phyloP scores from a whole-genome alignment of 192 early-diverging fungal genomes.

The Physocladia obscura region DNA sequence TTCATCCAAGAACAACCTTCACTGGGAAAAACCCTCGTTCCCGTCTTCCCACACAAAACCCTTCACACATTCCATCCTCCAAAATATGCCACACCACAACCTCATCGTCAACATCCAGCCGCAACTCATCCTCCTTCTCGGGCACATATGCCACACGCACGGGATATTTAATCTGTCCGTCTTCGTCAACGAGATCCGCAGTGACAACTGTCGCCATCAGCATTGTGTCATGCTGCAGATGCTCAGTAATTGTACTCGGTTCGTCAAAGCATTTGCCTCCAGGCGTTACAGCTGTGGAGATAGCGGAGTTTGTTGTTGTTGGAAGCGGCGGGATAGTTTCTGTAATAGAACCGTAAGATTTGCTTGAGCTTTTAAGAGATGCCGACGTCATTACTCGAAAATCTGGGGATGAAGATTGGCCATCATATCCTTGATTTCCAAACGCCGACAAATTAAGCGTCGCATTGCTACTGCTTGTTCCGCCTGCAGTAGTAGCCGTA shows the following conservation, averaged over 20 bases:
- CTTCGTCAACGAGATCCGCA: not conserved
- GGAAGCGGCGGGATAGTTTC: no score
- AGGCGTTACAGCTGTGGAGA: no score
- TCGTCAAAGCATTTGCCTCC: no score
- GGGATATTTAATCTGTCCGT: constrained; percentile 16
- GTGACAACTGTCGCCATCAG: not conserved
- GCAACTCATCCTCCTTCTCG: constrained; percentile 7
- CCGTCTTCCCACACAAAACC: constrained; percentile 11
- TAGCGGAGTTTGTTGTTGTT: not conserved
- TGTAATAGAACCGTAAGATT: not conserved
- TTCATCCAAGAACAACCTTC: constrained; percentile 2
- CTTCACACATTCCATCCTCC: constrained; percentile 25
- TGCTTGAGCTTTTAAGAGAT: not conserved
- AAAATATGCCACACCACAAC: constrained; percentile 26
- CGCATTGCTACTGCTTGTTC: not conserved
- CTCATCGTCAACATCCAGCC: constrained; percentile 12
- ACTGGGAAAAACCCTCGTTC: constrained; percentile 21
- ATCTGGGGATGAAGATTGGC: not conserved
- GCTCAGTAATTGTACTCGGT: not conserved
- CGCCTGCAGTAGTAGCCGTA: not conserved
- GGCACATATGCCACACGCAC: constrained; percentile 2
- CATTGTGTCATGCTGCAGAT: no score
- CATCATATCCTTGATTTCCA: no score
- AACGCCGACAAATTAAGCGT: no score
- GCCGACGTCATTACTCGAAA: not conserved